Conservation (phyloP, 2,329 filamentous ascomycete species). For the Ophiosphaerella korrae region DNA sequence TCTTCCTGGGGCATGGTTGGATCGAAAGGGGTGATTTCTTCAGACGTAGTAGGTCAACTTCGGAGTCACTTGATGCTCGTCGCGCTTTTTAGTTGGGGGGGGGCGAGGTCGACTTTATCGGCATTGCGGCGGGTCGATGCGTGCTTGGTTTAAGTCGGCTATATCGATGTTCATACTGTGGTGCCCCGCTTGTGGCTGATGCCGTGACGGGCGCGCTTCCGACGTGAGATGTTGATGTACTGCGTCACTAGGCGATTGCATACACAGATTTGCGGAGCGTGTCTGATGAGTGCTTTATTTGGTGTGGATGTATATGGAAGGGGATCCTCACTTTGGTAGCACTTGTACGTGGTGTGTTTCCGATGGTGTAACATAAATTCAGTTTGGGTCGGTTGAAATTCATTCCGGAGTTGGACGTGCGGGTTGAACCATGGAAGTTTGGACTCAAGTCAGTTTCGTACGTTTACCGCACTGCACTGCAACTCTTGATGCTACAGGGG, state of each 20-base stretch:
- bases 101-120: not conserved
- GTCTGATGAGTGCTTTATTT: not conserved
- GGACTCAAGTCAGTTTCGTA: no score
- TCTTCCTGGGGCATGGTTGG: slow-evolving; percentile 42
- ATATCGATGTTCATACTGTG: not conserved
- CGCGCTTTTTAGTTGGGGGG: not conserved
- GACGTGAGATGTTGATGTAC: not conserved
- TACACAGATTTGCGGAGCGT: not conserved
- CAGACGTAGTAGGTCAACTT: not conserved
- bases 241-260: not conserved
- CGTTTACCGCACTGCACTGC: no score
- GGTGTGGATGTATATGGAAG: no score
- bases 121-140: not conserved
- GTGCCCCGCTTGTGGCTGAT: not conserved
- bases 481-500: no score
- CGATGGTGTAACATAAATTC: no score
- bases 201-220: not conserved
- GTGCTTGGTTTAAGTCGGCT: not conserved
- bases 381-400: no score
- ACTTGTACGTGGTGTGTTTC: no score
- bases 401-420: no score
- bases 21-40: slow-evolving; percentile 40
- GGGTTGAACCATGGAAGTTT: no score
- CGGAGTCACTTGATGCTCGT: slow-evolving; percentile 2
- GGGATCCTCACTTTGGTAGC: no score